Conservation (phyloP, 2,329 filamentous ascomycete species). For the Alternaria conjuncta region DNA sequence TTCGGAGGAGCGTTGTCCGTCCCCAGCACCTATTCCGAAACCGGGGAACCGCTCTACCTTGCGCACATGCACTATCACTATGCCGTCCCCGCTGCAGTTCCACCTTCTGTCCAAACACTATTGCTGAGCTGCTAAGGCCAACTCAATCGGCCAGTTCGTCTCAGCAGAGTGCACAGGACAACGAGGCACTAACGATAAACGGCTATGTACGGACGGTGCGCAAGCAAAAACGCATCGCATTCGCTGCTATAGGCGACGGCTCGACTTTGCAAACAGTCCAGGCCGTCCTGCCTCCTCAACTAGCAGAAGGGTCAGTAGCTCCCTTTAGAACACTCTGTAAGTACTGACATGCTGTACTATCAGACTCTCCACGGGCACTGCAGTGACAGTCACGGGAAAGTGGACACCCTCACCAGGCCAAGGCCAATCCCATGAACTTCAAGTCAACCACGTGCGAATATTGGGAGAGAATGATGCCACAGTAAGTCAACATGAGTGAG, state of each 20-base stretch:
- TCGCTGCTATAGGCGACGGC: constrained; percentile 86
- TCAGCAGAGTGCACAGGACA: constrained; percentile 54
- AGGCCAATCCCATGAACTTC: constrained; percentile 79
- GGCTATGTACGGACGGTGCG: constrained; percentile 86
- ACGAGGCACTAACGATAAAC: constrained; percentile 58
- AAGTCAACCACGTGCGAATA: constrained; percentile 71
- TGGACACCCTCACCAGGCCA: constrained; percentile 76
- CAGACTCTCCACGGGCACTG: constrained; percentile 82
- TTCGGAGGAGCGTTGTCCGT: constrained; percentile 30
- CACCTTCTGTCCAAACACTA: constrained; percentile 40
- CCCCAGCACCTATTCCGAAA: constrained; percentile 24
- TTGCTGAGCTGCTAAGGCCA: constrained; percentile 61
- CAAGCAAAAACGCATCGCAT: constrained; percentile 82
- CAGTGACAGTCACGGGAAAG: constrained; percentile 76
- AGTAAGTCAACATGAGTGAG: constrained; percentile 60
- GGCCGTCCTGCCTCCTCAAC: constrained; percentile 74
- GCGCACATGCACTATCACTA: constrained; percentile 19
- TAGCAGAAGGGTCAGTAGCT: constrained; percentile 72
- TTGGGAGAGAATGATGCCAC: constrained; percentile 80
- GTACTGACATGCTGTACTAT: constrained; percentile 21
- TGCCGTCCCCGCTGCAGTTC: constrained; percentile 39
- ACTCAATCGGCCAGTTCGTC: constrained; percentile 50
- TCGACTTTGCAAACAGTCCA: constrained; percentile 81
- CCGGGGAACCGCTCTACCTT: constrained; percentile 23
- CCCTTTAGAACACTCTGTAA: background rate